Percentiles rank a stretch among this genome's conserved stretches.
These are phyloP conservation scores for Trametes sp. DNA, from an alignment of 1,284 basidiomycete genomes.

Conservation along the genomic window DNA sequence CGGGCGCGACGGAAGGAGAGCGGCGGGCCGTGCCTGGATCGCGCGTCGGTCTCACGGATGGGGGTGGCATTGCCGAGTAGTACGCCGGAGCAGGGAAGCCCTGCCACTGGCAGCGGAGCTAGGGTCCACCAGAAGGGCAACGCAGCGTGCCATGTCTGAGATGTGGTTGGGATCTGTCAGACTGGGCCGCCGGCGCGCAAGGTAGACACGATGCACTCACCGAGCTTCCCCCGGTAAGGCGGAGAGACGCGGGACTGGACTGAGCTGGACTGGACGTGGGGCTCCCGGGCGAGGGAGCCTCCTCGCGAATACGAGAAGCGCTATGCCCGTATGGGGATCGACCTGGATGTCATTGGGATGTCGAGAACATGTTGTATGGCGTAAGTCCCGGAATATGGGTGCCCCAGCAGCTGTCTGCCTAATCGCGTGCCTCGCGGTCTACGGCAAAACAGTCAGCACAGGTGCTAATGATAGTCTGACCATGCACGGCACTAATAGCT, in stretches of 20 bases:
- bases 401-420: background rate
- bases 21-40: constrained; percentile 8
- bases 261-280: background rate
- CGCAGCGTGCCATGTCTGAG: constrained; percentile 10
- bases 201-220: constrained; percentile 3
- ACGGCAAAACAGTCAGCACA: background rate
- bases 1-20: constrained; percentile 6
- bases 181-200: constrained; percentile 4
- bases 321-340: background rate
- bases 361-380: background rate
- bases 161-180: constrained; percentile 6
- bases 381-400: background rate
- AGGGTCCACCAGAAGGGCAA: background rate
- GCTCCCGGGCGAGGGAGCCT: background rate
- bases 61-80: constrained; percentile 1
- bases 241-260: background rate
- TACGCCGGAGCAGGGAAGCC: constrained; percentile 17
- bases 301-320: background rate
- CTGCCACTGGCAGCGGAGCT: background rate
- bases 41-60: background rate
- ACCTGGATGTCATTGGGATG: background rate
- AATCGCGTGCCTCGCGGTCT: background rate
- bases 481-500: background rate
- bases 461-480: background rate
- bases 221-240: background rate